A percentile compares a stretch with the other conserved stretches of the same genome.
Evolutionary conservation across 2,329 filamentous ascomycete genomes (phyloP).

Genomic region (Paraphoma chrysanthemicola): DNA sequence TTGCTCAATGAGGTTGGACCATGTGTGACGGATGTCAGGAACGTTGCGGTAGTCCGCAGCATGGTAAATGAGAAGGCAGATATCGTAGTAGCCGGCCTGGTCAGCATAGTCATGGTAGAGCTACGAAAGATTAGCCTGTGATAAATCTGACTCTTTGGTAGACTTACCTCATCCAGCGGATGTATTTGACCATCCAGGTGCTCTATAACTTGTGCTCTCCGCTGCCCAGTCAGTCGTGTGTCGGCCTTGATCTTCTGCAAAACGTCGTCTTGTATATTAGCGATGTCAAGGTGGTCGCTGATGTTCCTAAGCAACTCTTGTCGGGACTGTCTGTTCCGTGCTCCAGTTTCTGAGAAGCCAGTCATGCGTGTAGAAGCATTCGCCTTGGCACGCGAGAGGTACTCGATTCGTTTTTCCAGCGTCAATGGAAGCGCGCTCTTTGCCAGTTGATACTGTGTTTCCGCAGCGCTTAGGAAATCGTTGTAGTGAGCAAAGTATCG

Average conservation of each 20-base stretch:
- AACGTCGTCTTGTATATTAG: slow-evolving; percentile 93
- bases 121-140: slow-evolving; percentile 53
- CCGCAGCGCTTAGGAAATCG: slow-evolving; percentile 84
- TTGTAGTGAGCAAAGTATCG: slow-evolving; percentile 87
- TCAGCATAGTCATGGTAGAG: slow-evolving; percentile 95
- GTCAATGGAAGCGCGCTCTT: slow-evolving; percentile 79
- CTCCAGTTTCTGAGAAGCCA: slow-evolving; percentile 66
- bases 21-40: slow-evolving; percentile 82
- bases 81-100: slow-evolving; percentile 89
- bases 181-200: slow-evolving; percentile 80
- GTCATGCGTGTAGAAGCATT: slow-evolving; percentile 86
- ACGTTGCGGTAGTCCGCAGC: slow-evolving; percentile 89
- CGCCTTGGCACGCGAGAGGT: slow-evolving; percentile 88
- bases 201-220: slow-evolving; percentile 68
- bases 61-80: slow-evolving; percentile 92
- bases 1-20: slow-evolving; percentile 80
- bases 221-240: slow-evolving; percentile 68
- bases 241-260: slow-evolving; percentile 80
- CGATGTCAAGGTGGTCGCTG: slow-evolving; percentile 85
- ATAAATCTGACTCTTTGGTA: neutral
- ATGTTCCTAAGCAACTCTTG: slow-evolving; percentile 87
- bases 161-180: slow-evolving; percentile 75
- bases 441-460: slow-evolving; percentile 83
- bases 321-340: slow-evolving; percentile 70
- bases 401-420: slow-evolving; percentile 86